phyloP scores from a whole-genome alignment of 805 yeast species.

The Hanseniaspora singularis region DNA sequence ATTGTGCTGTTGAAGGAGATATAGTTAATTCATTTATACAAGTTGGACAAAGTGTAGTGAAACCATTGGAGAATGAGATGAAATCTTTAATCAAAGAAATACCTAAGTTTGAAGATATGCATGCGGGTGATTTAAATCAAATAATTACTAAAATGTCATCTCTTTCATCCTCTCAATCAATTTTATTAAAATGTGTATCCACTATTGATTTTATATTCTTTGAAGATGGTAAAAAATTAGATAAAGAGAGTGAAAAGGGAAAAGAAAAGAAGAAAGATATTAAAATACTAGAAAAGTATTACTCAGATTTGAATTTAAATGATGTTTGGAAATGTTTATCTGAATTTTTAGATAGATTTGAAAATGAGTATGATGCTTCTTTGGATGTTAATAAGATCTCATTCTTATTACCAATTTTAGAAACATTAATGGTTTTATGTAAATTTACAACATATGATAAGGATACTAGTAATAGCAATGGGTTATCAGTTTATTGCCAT shows the following conservation, averaged over 20 bases:
- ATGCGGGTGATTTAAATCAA: slow-evolving; percentile 38
- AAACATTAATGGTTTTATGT: slow-evolving; percentile 91
- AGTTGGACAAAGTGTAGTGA: slow-evolving; percentile 42
- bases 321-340: slow-evolving; percentile 76
- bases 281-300: slow-evolving; percentile 29
- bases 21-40: slow-evolving; percentile 44
- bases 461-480: slow-evolving; percentile 42
- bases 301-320: slow-evolving; percentile 58
- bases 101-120: slow-evolving; percentile 28
- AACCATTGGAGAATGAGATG: slow-evolving; percentile 45
- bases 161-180: slow-evolving; percentile 77
- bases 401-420: slow-evolving; percentile 72
- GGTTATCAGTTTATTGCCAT: slow-evolving; percentile 61
- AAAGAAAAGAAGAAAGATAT: slow-evolving; percentile 18
- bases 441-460: slow-evolving; percentile 43
- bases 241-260: slow-evolving; percentile 19
- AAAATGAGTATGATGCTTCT: slow-evolving; percentile 26
- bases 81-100: slow-evolving; percentile 38
- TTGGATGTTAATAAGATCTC: slow-evolving; percentile 58
- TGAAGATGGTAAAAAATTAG: slow-evolving; percentile 20
- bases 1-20: slow-evolving; percentile 43
- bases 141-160: slow-evolving; percentile 59
- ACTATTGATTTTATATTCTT: slow-evolving; percentile 77
- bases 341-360: slow-evolving; percentile 53
- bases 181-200: slow-evolving; percentile 70